Base-by-base conservation (phyloP, 2,329 filamentous ascomycete genomes). In the Trichoderma koningii region DNA sequence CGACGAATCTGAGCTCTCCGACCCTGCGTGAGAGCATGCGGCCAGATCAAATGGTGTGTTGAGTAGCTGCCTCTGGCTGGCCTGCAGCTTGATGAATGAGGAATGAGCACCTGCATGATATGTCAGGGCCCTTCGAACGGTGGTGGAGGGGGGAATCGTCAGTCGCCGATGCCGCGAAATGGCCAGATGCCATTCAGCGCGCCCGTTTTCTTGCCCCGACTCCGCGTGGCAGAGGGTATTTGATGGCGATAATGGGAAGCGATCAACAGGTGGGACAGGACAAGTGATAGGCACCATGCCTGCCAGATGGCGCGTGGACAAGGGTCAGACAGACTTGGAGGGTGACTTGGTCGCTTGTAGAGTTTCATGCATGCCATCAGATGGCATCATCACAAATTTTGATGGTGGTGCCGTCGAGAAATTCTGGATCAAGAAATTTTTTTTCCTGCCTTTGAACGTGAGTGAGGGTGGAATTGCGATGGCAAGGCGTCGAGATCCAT, bases 161-260 rank as follows among this genome's bases (percentile, higher is more conserved):
- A 41, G 47, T 14, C 48, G 38, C 55, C 30, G 48, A 51, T 52
- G 57, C 47, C 34, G 57, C 38, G 14, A 21, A 17, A 19, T 55
- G 30, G 57, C 34, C 34, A 44, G 48, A 62, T n/a, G 57, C 57
- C 21, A 52, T 38, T 38, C 57, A 62, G 34, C 30, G 38, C 57
- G 47, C 57, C 57, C 47, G 34, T 62, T 44, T 52, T 52, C 48
- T 26, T 45, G 48, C 57, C 57, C 48, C 47, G 60, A 57, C 53
- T 59, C 44, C 62, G 55, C 53, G 34, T 57, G 62, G 62, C 51
- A 50, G 53, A 64, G 62, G 62, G n/a, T 42, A 65, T 65, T 65
- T n/a, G 47, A 53, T 55, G 63, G 55, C 47, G 47, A 61, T 60
- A 64, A 34, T 52, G 41, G 63, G 63, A 30, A 21, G 55, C 55